Evolutionary conservation across 805 yeast genomes (phyloP), one percentile per base, ranked within the genome.

Genomic region (Kregervanrija pseudodelftensis): DNA sequence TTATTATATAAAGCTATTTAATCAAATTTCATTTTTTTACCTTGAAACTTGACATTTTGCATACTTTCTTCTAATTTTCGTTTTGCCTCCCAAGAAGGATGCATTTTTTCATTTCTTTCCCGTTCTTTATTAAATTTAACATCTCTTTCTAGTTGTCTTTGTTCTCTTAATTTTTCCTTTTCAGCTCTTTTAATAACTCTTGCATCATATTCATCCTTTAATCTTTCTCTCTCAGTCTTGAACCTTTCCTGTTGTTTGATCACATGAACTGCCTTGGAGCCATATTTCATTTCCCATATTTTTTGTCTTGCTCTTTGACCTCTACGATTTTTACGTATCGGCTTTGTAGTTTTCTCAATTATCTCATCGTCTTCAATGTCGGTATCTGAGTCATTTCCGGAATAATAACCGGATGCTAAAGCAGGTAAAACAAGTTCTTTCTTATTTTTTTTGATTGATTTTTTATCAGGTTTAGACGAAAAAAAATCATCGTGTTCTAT

Each of bases 81-180:
- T 68, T 85, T 86, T 16, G 99, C 99, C 55, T 78, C 82, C 99
- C 99, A 93, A 2, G 99, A 93, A n/a, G 99, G 99, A 76, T 93
- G 99, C 51, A 85, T 50, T 12, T 42, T 33, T 11, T 37, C 34
- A 30, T 31, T 44, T 36, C 34, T 43, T 28, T 52, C 53, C 28
- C 39, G 34, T 32, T 49, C 52, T 28, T 51, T 51, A 34, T 43
- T 41, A 30, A 33, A 32, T 40, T 48, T 50, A 30, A 47, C 54
- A 0, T 37, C 46, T 40, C 11, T 49, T 43, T 13, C 38, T 50
- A 31, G 44, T 9, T 46, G 55, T 33, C 43, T 47, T 32, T 46
- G 47, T 35, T 51, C 52, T 8, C 39, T 28, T 10, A 36, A 34
- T 43, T 56, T 54, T 16, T 72, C 75, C 57, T 74, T 81, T 38